Base-by-base conservation (phyloP, 495 filamentous ascomycete genomes). In the Talaromyces adpressus region DNA sequence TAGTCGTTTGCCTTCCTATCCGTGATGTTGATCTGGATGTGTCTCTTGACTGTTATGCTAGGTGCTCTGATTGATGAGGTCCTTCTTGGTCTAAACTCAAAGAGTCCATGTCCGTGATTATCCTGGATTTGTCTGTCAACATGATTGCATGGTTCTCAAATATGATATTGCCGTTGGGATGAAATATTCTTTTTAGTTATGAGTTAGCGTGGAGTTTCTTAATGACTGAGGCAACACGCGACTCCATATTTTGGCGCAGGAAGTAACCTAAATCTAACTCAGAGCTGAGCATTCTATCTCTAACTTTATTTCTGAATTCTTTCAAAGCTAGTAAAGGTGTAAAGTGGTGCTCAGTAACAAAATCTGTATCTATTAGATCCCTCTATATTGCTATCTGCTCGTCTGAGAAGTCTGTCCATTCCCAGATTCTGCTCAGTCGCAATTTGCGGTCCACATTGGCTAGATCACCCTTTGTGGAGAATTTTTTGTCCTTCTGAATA, bases 391-490 rank as follows among this genome's bases (percentile, higher is more conserved):
- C 36, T 34, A 58, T 60, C 63, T 64, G 62, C 61, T 63, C 39
- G 14, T 29, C 57, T 34, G 60, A 36, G 25, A 68, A 65, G 36
- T 22, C 32, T 14, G 51, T 57, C 58, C 61, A 68, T 36, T 36
- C 45, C 36, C 58, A 29, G 20, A 68, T 57, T 30, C 57, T 64
- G 6, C 60, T 36, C 32, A 57, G 66, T 62, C 64, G 62, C 41
- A 65, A 41, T 32, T 66, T 65, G 64, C 63, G 62, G 56, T 56
- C 47, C 11, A 58, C 49, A 57, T 68, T 68, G 12, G 53, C 41
- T 34, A 61, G 39, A 64, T 64, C 62, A 20, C 61, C 64, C 52
- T 60, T 62, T n/a, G 61, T 68, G n/a, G 64, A 62, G 11, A 59
- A 59, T 6, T 57, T 64, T 30, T 59, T 59, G 39, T 68, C 64